Conservation (phyloP, 208 protist species). For the Acanthamoeba healyi region DNA sequence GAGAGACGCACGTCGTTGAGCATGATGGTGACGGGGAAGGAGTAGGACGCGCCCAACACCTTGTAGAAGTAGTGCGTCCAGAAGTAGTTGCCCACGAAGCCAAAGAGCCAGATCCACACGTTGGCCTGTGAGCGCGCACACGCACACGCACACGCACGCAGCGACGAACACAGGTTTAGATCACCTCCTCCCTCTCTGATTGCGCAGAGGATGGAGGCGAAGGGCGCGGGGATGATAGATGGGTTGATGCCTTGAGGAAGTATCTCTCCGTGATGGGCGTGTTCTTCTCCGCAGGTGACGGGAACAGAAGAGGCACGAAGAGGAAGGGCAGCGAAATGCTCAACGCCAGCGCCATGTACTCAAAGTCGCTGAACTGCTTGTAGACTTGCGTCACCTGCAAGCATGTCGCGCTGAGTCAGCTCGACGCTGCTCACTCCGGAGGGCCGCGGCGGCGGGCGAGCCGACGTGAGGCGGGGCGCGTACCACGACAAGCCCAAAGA, state of each 20-base stretch:
- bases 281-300: conserved; percentile 68
- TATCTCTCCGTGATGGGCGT: conserved; percentile 76
- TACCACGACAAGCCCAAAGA: conserved; percentile 62
- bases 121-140: conserved; percentile 75
- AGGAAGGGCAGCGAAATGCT: conserved; percentile 69
- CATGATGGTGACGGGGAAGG: conserved; percentile 79
- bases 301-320: conserved; percentile 78
- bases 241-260: conserved; percentile 18
- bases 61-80: conserved; percentile 89
- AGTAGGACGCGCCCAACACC: conserved; percentile 83
- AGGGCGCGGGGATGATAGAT: background rate
- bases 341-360: conserved; percentile 70
- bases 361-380: conserved; percentile 70
- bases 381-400: conserved; percentile 33
- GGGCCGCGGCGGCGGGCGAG: background rate
- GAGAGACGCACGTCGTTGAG: conserved; percentile 79
- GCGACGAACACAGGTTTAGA: too few relatives aligned
- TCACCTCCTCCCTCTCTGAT: too few relatives aligned
- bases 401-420: too few relatives aligned
- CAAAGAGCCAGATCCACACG: conserved; percentile 85
- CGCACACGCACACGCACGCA: too few relatives aligned
- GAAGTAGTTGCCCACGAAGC: conserved; percentile 88
- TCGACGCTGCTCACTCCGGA: too few relatives aligned
- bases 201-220: too few relatives aligned
- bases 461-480: background rate